phyloP scores from a whole-genome alignment of 2,329 filamentous ascomycete genomes.

The Fusarium sarcochroum region DNA sequence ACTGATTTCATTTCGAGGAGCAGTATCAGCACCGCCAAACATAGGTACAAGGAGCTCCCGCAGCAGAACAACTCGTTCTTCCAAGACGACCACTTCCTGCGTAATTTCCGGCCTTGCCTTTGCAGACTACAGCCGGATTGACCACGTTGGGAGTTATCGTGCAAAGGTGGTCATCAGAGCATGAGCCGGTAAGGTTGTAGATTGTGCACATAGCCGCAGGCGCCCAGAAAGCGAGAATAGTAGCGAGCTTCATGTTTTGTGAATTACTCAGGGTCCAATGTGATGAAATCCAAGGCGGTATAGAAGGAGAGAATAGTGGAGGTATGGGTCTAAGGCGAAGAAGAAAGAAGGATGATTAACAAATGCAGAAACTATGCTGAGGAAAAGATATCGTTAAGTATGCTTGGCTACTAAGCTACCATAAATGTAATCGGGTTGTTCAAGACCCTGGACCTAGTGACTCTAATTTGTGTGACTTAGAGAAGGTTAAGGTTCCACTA shows the following conservation, averaged over 20 bases:
- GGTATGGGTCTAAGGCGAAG: too few species aligned
- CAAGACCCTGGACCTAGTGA: too few species aligned
- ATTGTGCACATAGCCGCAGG: neutral
- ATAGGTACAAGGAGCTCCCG: neutral
- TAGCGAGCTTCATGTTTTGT: neutral
- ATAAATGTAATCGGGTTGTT: too few species aligned
- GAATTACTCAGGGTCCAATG: too few species aligned
- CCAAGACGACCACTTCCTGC: neutral
- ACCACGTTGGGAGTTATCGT: neutral
- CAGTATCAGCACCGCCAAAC: slow-evolving; percentile 1
- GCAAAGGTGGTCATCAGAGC: neutral
- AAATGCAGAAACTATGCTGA: too few species aligned
- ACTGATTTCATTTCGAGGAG: neutral
- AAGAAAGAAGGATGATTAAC: too few species aligned
- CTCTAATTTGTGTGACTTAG: too few species aligned
- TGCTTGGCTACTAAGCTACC: too few species aligned
- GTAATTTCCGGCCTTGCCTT: neutral
- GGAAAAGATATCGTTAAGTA: too few species aligned
- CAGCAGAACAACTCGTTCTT: neutral
- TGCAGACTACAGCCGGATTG: neutral
- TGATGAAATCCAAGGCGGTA: too few species aligned
- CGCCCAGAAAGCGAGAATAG: neutral
- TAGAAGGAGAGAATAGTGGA: too few species aligned
- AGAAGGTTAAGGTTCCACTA: too few species aligned
- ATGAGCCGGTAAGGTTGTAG: neutral